Evolutionary conservation across 163 green algal genomes (phyloP), one percentile per base, ranked within the genome.

Genomic region (Scenedesmus sp.): DNA sequence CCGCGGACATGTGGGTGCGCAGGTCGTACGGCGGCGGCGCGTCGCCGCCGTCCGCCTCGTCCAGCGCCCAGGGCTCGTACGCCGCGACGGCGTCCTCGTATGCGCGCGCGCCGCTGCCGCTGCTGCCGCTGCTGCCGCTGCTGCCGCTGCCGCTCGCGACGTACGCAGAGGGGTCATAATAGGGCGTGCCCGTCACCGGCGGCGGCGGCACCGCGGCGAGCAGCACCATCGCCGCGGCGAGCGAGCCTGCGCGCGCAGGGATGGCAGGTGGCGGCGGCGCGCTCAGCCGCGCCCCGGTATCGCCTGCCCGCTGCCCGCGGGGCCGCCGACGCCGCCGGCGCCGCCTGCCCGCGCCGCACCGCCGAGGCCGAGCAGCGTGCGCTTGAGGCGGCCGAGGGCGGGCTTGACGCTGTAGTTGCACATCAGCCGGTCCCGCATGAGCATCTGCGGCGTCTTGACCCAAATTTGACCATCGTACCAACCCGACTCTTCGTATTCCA

Each of bases 361-460:
- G 60, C 65, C 67, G 18, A 78, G 58, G 20, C 78, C 78, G 18
- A 87, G 75, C 50, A 86, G 63, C 15, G 82, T 82, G 33, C 48
- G 47, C 48, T 86, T 87, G 45, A 90, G 79, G 20, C 77, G 74
- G 17, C 72, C 80, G 56, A 92, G 58, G 3, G 75, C 63, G 20
- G 87, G 87, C 53, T 85, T 86, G 7, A 91, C 85, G 15, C 82
- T 80, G 81, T 92, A 94, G 33, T 75, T 87, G 50, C 80, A 88
- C 57, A 88, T 69, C 66, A 94, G 76, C 13, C 89, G 75, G 71
- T 94, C 89, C 14, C 89, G 72, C 64, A 85, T 87, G 34, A 94
- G 81, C 53, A 94, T 70, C 75, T 93, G 85, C 0, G 87, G 89
- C 4, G 87, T 75, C 75, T 94, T 94, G 58, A 90, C 83, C 75